Evolutionary conservation across 768 basidiomycete species (phyloP).

Genomic region (Xerocomellus amylosporus): DNA sequence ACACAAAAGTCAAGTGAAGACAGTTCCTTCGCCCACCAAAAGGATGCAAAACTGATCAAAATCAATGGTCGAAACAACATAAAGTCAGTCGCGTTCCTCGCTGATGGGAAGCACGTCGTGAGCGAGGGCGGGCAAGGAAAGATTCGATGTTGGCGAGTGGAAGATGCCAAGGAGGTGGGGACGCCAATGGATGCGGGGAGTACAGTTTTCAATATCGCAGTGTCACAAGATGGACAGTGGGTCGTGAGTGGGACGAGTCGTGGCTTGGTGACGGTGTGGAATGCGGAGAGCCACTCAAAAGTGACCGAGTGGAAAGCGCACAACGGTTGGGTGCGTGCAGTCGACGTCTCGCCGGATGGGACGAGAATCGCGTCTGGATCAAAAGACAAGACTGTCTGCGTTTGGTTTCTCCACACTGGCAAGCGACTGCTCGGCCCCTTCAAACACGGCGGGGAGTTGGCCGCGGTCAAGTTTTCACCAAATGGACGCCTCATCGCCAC

Average conservation of each 20-base stretch:
- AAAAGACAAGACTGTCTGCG: neutral
- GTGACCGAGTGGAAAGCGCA: neutral
- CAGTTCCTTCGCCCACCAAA: neutral
- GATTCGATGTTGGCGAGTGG: neutral
- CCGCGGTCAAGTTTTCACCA: neutral
- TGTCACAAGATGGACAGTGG: conserved; percentile 1
- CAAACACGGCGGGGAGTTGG: neutral
- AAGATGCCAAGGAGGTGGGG: neutral
- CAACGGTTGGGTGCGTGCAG: neutral
- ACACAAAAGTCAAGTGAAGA: neutral
- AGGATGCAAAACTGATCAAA: neutral
- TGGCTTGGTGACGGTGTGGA: conserved; percentile 4
- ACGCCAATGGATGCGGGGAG: neutral
- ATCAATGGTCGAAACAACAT: neutral
- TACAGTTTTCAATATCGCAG: neutral
- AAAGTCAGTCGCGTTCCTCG: neutral
- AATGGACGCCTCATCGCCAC: neutral
- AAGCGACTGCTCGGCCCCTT: neutral
- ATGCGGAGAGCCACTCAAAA: neutral
- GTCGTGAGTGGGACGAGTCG: neutral
- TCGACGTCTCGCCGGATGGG: conserved; percentile 6
- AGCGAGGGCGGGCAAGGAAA: neutral
- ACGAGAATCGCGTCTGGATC: neutral
- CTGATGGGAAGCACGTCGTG: neutral
- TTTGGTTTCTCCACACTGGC: neutral